Evolutionary conservation across 306 rosid species (phyloP), one percentile per base, ranked within the genome.

Genomic region (Trifolium pratense): DNA sequence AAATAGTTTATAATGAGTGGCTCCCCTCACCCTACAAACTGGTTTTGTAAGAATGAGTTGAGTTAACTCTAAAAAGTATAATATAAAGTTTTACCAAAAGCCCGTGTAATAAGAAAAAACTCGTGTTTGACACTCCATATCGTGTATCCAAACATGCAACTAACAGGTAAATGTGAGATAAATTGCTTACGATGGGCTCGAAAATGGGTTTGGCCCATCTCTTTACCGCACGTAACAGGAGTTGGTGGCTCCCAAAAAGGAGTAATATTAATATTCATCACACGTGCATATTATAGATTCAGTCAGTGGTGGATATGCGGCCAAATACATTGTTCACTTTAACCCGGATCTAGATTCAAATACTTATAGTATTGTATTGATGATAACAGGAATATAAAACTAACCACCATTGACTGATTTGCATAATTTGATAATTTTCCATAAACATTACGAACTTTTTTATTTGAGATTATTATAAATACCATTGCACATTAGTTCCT

Each of bases 401-500:
- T 64, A 26, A 8, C 32, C 32, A 31, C 7, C 36, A 42, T 34
- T 48, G 17, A 61, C 21, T 49, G 20, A 45, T 42, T 77, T 43
- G 57, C 69, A 37, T 64, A 80, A 34, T 70, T 75, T 70, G 73
- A 21, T 51, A 31, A 29, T 57, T 69, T 70, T 70, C 75, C 36
- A 65, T 64, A 25, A 32, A 70, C 18, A 18, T 64, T 48, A 9
- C 20, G 7, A 43, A 25, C 58, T 43, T 66, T 67, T 76, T 56
- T 51, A 32, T 81, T 66, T 9, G 7, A 20, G 48, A 32, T 36
- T 75, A 53, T 1, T 60, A 25, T 25, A 26, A 42, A 42, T 43
- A 32, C 20, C 17, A 72, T 56, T 23, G 63, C 74, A 61, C 31
- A 48, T 62, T 52, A 46, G 43, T 48, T 58, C 59, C 15, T 52